Evolutionary conservation across 495 filamentous ascomycete species (phyloP), one percentile per base, ranked within the genome.

Genomic region (Penicillium argentinense): DNA sequence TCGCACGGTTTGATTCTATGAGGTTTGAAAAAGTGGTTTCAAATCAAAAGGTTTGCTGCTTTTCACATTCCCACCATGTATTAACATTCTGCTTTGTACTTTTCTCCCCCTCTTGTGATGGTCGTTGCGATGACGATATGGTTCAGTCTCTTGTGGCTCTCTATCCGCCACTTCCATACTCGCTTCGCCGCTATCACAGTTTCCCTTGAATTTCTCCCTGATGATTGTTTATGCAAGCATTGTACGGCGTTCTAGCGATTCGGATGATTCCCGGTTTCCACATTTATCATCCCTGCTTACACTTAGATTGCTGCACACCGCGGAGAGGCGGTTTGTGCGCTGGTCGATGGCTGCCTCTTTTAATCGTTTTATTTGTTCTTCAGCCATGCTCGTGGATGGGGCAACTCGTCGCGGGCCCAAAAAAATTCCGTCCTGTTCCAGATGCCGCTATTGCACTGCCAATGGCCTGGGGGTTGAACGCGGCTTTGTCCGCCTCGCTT

Each of bases 261-360:
- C 49, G 65, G 57, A 54, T 52, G 55, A 62, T 60, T 43, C 52
- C 48, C 54, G 53, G 62, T 57, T 64, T 55, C 47, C 45, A 39
- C 57, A 39, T 40, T 61, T 39, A 52, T 45, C 47, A 51, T 54
- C 34, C 46, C 50, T 47, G 43, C 53, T 68, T 57, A 69, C 64
- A 67, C 60, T 69, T 77, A 78, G 75, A 77, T 72, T 75, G 73
- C 72, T 69, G 73, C 76, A 71, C 64, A 56, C 58, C 58, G 67
- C 68, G 68, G 60, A 61, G 71, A 67, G 71, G 71, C 69, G 68
- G 69, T 71, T 71, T 75, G 73, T 80, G 78, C 81, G 81, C 83
- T 79, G 81, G 81, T 83, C 81, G 78, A 68, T 69, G 61, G 62
- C 67, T 69, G 63, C 69, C 62, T 67, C 68, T 67, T 70, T 36